Conservation (phyloP, 108 stramenopile genomes). For the Schizochytrium sp. region DNA sequence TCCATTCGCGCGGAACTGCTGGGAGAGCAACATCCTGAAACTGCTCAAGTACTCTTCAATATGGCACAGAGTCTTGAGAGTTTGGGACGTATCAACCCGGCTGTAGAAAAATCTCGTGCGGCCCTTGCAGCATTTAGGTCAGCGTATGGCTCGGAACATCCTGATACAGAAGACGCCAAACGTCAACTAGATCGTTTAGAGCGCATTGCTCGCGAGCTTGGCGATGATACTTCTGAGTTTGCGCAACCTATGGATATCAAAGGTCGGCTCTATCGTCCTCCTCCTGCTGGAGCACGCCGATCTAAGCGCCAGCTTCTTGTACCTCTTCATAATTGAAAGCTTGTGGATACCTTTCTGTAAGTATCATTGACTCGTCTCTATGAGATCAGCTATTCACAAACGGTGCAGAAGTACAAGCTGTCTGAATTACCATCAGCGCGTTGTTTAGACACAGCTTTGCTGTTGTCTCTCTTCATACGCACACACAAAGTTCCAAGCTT, state of each 20-base stretch:
- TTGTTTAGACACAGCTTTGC: too few species aligned
- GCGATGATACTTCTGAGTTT: not conserved
- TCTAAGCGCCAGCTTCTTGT: constrained; percentile 16
- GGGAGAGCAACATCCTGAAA: not conserved
- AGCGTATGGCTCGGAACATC: not conserved
- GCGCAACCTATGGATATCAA: not conserved
- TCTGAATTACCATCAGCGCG: too few species aligned
- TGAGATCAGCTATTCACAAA: too few species aligned
- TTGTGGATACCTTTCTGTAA: too few species aligned
- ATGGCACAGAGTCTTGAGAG: constrained; percentile 31
- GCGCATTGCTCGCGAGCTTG: constrained; percentile 3
- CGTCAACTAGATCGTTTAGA: not conserved
- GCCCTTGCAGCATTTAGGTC: not conserved
- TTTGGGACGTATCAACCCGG: not conserved
- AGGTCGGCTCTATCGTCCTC: not conserved
- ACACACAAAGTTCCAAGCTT: too few species aligned
- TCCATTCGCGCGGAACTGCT: not conserved
- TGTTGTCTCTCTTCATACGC: too few species aligned
- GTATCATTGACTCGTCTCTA: too few species aligned
- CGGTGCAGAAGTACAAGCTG: too few species aligned
- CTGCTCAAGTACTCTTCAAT: not conserved
- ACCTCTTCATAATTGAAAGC: too few species aligned
- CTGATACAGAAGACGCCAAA: constrained; percentile 1
- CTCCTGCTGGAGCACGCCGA: not conserved
- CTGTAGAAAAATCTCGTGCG: not conserved